These are phyloP conservation scores for Aurantiochytrium sp. DNA, from an alignment of 108 stramenopile species.

Conservation along the genomic window DNA sequence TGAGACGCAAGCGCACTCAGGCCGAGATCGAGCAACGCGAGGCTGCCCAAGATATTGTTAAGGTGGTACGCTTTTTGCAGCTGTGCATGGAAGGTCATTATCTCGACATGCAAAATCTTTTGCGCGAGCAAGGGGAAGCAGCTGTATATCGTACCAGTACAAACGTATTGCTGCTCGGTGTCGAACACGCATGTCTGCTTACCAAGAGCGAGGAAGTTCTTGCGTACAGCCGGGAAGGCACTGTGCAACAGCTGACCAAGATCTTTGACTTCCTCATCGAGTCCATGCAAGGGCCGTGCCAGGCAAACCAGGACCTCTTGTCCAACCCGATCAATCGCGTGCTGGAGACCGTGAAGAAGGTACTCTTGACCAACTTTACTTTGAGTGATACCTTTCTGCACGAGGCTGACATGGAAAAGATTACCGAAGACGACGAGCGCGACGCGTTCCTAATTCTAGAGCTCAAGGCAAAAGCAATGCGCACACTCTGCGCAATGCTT, in stretches of 20 bases:
- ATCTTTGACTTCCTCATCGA: slow-evolving; percentile 23
- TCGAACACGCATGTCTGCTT: background rate
- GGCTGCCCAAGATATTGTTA: background rate
- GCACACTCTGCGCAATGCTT: background rate
- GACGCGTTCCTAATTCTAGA: background rate
- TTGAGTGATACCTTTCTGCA: background rate
- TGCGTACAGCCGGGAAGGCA: background rate
- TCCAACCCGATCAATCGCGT: background rate
- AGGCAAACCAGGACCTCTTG: slow-evolving; percentile 19
- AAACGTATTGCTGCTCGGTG: background rate
- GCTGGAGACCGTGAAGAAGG: background rate
- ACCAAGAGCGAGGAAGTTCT: background rate
- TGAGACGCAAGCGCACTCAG: background rate
- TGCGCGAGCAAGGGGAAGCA: slow-evolving; percentile 28
- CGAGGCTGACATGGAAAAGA: background rate
- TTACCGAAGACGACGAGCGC: background rate
- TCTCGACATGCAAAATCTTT: slow-evolving; percentile 31
- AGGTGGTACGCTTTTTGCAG: slow-evolving; percentile 35
- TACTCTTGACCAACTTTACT: background rate
- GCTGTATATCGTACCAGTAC: background rate
- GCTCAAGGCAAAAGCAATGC: background rate
- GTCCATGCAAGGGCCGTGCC: slow-evolving; percentile 42
- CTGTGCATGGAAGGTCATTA: slow-evolving; percentile 39
- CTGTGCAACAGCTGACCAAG: background rate
- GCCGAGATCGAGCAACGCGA: background rate